A percentile compares a stretch with the other conserved stretches of the same genome.
Evolutionary conservation across 306 rosid species (phyloP).

Genomic region (Cyclanthera cordifolia): DNA sequence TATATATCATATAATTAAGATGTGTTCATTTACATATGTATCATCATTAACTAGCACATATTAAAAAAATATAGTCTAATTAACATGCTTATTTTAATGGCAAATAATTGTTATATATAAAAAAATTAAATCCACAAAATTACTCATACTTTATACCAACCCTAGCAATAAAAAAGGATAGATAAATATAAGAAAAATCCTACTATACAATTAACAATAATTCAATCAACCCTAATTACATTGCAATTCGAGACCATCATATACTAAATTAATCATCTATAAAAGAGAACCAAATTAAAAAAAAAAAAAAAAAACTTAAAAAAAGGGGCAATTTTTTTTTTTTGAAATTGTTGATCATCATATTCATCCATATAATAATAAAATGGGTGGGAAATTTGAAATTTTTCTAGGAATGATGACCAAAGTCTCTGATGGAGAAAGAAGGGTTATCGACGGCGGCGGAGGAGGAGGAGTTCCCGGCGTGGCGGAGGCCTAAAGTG

Average conservation of each 20-base stretch:
- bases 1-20: background rate
- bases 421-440: slow-evolving; percentile 51
- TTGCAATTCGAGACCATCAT: background rate
- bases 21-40: background rate
- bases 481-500: slow-evolving; percentile 42
- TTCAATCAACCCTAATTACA: slow-evolving; percentile 18
- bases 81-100: too few relatives aligned
- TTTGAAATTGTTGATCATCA: background rate
- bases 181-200: slow-evolving; percentile 11
- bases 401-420: slow-evolving; percentile 27
- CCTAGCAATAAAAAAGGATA: background rate
- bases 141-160: background rate
- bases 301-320: background rate
- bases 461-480: slow-evolving; percentile 11
- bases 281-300: background rate
- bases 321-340: background rate
- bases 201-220: slow-evolving; percentile 55
- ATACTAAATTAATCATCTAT: background rate
- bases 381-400: background rate
- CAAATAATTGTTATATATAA: too few relatives aligned
- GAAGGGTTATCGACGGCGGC: slow-evolving; percentile 28
- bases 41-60: too few relatives aligned
- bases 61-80: background rate
- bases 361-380: background rate
- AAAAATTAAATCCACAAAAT: too few relatives aligned